Percentiles rank a stretch among this genome's conserved stretches.
phyloP scores from a whole-genome alignment of 2,329 filamentous ascomycete species.

The Furcasterigmium sp. region DNA sequence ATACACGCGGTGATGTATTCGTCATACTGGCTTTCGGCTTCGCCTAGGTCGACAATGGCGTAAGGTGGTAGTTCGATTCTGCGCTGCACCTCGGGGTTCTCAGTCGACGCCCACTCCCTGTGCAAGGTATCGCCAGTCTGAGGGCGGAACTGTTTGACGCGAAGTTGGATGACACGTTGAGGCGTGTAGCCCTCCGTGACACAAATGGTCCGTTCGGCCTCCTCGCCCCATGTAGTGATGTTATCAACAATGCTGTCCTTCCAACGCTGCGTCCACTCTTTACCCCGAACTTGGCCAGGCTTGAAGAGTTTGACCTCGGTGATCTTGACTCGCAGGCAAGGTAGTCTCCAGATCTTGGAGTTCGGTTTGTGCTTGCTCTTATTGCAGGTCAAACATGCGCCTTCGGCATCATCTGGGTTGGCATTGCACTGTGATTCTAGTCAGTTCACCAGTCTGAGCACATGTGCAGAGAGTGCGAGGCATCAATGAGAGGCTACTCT shows the following conservation, averaged over 20 bases:
- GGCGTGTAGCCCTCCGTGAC: constrained; percentile 50
- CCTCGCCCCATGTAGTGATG: constrained; percentile 52
- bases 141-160: constrained; percentile 49
- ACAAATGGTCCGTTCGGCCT: constrained; percentile 35
- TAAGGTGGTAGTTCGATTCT: constrained; percentile 49
- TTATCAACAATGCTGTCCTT: constrained; percentile 48
- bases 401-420: constrained; percentile 39
- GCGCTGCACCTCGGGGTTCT: constrained; percentile 31
- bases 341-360: constrained; percentile 46
- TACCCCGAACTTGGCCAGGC: constrained; percentile 51
- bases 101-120: constrained; percentile 44
- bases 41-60: constrained; percentile 50
- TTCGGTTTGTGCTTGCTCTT: constrained; percentile 29
- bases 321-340: constrained; percentile 57
- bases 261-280: constrained; percentile 57
- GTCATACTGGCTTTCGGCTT: constrained; percentile 41
- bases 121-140: constrained; percentile 49
- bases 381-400: constrained; percentile 46
- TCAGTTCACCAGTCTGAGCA: no score
- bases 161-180: constrained; percentile 37
- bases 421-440: constrained; percentile 41
- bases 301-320: constrained; percentile 54
- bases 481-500: no score
- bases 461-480: no score
- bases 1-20: constrained; percentile 44